Evolutionary conservation across 169 alveolate species (phyloP).

Genomic region (Perkinsus marinus): DNA sequence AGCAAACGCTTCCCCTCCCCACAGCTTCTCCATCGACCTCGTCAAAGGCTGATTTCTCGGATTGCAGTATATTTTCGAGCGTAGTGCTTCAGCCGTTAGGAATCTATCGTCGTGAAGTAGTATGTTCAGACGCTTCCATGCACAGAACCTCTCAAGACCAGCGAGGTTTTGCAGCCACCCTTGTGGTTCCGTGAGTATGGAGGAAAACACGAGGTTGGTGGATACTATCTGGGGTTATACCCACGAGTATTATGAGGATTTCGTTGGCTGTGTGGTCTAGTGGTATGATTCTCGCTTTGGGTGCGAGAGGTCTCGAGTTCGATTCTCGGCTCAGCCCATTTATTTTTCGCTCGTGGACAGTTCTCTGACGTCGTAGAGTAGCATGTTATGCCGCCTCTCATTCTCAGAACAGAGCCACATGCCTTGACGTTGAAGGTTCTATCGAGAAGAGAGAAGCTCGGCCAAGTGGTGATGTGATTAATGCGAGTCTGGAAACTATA

Average conservation of each 20-base stretch:
- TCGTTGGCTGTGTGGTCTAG: constrained; percentile 58
- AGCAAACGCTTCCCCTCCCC: background rate
- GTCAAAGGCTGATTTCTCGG: background rate
- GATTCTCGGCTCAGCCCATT: constrained; percentile 84
- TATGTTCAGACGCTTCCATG: background rate
- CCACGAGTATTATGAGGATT: no score
- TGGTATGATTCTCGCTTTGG: constrained; percentile 92
- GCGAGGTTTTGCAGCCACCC: background rate
- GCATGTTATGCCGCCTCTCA: background rate
- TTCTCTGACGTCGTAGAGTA: background rate
- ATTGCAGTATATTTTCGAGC: background rate
- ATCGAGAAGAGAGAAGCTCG: background rate
- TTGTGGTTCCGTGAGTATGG: background rate
- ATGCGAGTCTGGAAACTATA: background rate
- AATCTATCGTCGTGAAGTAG: background rate
- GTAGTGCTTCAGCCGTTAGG: background rate
- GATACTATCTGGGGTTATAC: no score
- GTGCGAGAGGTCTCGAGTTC: constrained; percentile 97
- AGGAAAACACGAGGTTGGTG: background rate
- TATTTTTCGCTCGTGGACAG: background rate
- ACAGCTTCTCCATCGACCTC: background rate
- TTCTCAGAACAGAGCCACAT: background rate
- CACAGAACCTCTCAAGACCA: background rate
- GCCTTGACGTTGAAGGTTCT: background rate
- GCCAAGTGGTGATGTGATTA: background rate